Evolutionary conservation across 1,139 yeast species (phyloP).

Genomic region (Suhomyces anneliseae): DNA sequence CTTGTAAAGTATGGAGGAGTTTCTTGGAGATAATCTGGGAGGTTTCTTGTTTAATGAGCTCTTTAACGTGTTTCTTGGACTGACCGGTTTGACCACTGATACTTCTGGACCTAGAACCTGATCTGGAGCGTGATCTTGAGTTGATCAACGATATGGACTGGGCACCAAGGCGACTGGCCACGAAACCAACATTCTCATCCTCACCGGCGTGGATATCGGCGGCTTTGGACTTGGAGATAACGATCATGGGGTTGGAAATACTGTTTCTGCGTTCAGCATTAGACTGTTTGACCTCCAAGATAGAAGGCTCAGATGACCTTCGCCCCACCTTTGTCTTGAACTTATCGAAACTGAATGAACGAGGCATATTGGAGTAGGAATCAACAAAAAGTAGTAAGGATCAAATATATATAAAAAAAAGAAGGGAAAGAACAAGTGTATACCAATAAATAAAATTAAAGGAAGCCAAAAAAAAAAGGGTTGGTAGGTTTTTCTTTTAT

Average conservation of each 20-base stretch:
- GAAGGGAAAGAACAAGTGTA: not conserved
- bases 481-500: too few relatives aligned
- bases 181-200: not conserved
- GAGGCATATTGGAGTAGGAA: conserved; percentile 3
- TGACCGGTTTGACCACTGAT: conserved; percentile 1
- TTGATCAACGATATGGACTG: conserved; percentile 20
- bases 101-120: conserved; percentile 14
- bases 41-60: conserved; percentile 42
- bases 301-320: conserved; percentile 16
- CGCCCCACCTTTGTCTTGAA: conserved; percentile 16
- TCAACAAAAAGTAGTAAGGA: not conserved
- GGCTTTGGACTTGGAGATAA: conserved; percentile 15
- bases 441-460: too few relatives aligned
- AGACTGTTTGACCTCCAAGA: conserved; percentile 9
- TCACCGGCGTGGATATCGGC: conserved; percentile 1
- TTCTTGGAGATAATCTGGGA: conserved; percentile 40
- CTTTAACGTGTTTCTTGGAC: conserved; percentile 35
- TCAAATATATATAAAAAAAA: too few relatives aligned
- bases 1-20: conserved; percentile 30
- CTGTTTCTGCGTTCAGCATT: conserved; percentile 19
- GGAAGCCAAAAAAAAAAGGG: too few relatives aligned
- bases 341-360: conserved; percentile 15
- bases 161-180: conserved; percentile 16
- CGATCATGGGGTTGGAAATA: conserved; percentile 23
- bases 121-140: conserved; percentile 16